These are phyloP conservation scores for Leccinum broughii DNA, from an alignment of 768 basidiomycete species.

Conservation along the genomic window DNA sequence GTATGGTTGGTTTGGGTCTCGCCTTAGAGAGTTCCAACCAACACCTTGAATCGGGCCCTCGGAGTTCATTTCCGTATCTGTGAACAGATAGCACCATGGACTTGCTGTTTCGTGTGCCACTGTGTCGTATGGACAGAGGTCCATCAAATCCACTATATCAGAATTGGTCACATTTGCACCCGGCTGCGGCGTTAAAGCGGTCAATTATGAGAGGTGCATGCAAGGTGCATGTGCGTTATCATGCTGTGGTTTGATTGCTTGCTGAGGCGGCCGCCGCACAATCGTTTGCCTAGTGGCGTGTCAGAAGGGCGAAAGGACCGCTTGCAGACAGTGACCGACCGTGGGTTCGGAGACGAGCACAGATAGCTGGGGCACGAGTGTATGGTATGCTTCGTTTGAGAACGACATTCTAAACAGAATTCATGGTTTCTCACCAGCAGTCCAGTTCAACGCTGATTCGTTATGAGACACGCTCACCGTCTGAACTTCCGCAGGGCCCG, in stretches of 20 bases:
- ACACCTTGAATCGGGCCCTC: constrained; percentile 72
- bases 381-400: constrained; percentile 20
- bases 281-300: constrained; percentile 44
- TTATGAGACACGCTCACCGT: constrained; percentile 51
- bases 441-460: constrained; percentile 67
- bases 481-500: constrained; percentile 35
- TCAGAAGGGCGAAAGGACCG: neutral
- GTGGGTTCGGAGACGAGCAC: constrained; percentile 54
- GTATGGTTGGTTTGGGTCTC: constrained; percentile 77
- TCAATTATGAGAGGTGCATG: constrained; percentile 55
- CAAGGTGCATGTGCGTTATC: constrained; percentile 50
- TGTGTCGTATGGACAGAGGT: constrained; percentile 76
- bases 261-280: constrained; percentile 34
- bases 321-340: constrained; percentile 42
- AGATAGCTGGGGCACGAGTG: constrained; percentile 46
- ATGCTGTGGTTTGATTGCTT: constrained; percentile 41
- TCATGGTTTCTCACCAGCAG: constrained; percentile 42
- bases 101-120: constrained; percentile 48
- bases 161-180: constrained; percentile 55
- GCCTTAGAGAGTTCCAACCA: constrained; percentile 69
- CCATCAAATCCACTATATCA: constrained; percentile 61
- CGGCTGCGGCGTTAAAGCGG: constrained; percentile 58
- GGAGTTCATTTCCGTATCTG: constrained; percentile 63
- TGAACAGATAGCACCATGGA: constrained; percentile 70
- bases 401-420: neutral